Conservation (phyloP, 108 stramenopile species). For the Cyclotella sp. region DNA sequence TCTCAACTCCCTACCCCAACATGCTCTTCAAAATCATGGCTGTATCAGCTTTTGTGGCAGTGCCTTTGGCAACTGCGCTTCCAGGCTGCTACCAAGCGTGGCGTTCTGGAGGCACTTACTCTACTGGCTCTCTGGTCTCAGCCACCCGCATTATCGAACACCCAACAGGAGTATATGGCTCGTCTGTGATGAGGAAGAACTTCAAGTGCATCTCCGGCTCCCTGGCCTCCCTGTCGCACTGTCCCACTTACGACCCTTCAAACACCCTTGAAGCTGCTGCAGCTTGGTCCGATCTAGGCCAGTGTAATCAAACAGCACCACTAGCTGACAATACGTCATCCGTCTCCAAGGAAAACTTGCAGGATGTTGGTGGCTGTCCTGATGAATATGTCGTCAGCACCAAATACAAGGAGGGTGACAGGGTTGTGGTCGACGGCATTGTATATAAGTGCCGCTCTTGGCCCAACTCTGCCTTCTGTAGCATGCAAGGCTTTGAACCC, state of each 20-base stretch:
- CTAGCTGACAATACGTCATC: background rate
- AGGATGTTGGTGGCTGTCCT: background rate
- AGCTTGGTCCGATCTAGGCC: slow-evolving; percentile 4
- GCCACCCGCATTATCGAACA: background rate
- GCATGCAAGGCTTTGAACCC: background rate
- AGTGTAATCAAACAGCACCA: background rate
- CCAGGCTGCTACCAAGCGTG: background rate
- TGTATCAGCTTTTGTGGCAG: background rate
- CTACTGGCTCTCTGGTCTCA: background rate
- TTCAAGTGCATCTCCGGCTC: slow-evolving; percentile 2
- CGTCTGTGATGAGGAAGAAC: background rate
- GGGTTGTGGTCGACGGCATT: background rate
- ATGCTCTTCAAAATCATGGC: background rate
- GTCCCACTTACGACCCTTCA: background rate
- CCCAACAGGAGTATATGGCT: background rate
- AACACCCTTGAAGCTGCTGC: background rate
- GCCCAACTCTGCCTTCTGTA: slow-evolving; percentile 3
- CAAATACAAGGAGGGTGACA: background rate
- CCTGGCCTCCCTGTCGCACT: background rate
- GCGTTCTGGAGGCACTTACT: background rate
- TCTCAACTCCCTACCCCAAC: too few relatives aligned
- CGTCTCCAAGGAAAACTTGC: background rate
- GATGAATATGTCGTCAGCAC: background rate
- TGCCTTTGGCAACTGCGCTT: background rate
- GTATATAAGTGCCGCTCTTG: slow-evolving; percentile 1